Base-by-base conservation (phyloP, 441 rosid species). In the Gossypium trilobum region DNA sequence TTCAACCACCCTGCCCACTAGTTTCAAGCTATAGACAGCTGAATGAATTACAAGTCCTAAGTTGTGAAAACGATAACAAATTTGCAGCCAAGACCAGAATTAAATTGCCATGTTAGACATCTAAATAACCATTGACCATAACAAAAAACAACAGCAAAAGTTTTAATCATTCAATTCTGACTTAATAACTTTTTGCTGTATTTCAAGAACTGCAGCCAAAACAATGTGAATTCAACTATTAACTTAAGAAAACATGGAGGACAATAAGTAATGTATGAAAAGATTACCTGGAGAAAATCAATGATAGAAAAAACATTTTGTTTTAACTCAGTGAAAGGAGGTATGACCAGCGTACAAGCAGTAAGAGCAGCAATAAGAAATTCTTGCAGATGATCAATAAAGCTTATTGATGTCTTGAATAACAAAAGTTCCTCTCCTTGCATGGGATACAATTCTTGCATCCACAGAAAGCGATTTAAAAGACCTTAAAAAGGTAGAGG, bases 341-440 rank as follows among this genome's bases (percentile, higher is more conserved):
- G 97, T 77, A 88, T 78, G 64, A 89, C 87, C 70, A 94, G 81
- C 4, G 91, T 77, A 76, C 88, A 86, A 72, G 83, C 78, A 74
- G 80, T 80, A 57, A 92, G 93, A 81, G 87, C 75, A 79, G 96
- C 86, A 78, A 79, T 77, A 64, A 94, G 88, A 82, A 94, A 84
- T 80, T 94, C 99, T 84, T 90, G 99, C 73, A 94, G 85, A 80
- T 94, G 97, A 74, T 94, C 99, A 70, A 94, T 68, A 82, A 94
- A 94, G 79, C 97, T 86, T 80, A 85, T 79, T 20, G 99, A 83
- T 56, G 97, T 90, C 91, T 90, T 94, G 86, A 94, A 92, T 74
- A 87, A 77, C 72, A 90, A 42, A 56, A 65, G 74, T 75, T 94
- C 91, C 70, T 85, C 84, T 71, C 83, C 85, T 67, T 69, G 68